Evolutionary conservation across 306 rosid species (phyloP), one percentile per base, ranked within the genome.

Genomic region (Prosopis cineraria): DNA sequence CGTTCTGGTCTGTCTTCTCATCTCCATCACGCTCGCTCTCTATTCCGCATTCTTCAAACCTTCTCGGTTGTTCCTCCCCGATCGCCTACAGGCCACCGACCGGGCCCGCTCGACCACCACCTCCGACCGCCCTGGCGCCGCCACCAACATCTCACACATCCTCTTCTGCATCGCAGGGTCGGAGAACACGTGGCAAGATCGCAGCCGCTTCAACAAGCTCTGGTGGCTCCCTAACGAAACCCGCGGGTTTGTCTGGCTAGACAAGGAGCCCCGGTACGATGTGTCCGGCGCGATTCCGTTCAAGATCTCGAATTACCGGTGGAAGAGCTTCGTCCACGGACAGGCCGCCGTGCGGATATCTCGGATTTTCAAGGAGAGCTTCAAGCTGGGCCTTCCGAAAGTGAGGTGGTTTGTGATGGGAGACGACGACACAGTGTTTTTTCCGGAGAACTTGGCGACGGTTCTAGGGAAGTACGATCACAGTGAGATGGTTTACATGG

Each of bases 361-460:
- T 4, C 36, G 66, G 9, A 27, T 59, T 5, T 34, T 59, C 2
- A 27, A 29, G n/a, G 66, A 59, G 66, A 25, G 37, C 37, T 59
- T 25, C 24, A 14, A 7, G n/a, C 66, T 59, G 0, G 37, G 66
- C n/a, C 0, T 11, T 19, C 37, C n/a, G 0, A 5, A 59, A 3
- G 66, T 59, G 66, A 10, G 66, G 37, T 59, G 66, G 66, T 29
- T 59, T 3, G 66, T 59, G 3, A 59, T 59, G 66, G 66, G 66
- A 11, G 66, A 59, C 37, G 66, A 59, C 2, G 66, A 59, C 10
- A 59, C 66, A 0, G 66, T 58, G 17, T 59, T 59, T 4, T 59
- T 59, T 34, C 66, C 37, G 0, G n/a, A 27, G n/a, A 59, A 59
- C 7, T 4, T 59, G 3, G 66, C 24, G 8, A 59, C 66, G n/a